A percentile compares a stretch with the other conserved stretches of the same genome.
phyloP scores from a whole-genome alignment of 768 basidiomycete genomes.

The Lyophyllum semitale region DNA sequence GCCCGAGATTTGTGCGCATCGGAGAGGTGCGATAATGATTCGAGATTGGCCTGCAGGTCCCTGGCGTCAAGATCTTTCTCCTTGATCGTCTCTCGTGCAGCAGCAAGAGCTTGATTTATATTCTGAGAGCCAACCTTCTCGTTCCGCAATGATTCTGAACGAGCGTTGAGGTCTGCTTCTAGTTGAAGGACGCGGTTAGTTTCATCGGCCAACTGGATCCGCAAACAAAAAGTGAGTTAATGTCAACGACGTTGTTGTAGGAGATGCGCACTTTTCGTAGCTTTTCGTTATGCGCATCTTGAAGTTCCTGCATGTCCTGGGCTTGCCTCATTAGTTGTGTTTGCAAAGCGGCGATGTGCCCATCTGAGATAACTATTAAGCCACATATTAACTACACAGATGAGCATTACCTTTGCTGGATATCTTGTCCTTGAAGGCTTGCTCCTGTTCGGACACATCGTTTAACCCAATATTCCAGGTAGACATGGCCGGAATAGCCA shows the following conservation, averaged over 20 bases:
- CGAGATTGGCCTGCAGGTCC: conserved; percentile 59
- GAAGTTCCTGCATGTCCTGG: conserved; percentile 43
- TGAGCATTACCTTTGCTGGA: conserved; percentile 49
- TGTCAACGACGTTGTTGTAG: neutral
- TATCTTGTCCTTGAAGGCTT: conserved; percentile 46
- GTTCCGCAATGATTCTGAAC: conserved; percentile 56
- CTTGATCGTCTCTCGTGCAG: conserved; percentile 53
- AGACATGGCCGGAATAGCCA: conserved; percentile 39
- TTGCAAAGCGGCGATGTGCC: conserved; percentile 49
- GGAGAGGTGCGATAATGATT: conserved; percentile 55
- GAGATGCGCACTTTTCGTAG: conserved; percentile 42
- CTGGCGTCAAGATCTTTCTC: conserved; percentile 48
- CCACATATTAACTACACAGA: neutral
- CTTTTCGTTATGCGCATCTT: conserved; percentile 42
- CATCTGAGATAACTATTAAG: conserved; percentile 33
- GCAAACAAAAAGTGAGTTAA: conserved; percentile 10
- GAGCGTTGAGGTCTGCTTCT: conserved; percentile 50
- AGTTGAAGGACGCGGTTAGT: conserved; percentile 55
- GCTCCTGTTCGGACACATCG: conserved; percentile 50
- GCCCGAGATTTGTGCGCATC: conserved; percentile 43
- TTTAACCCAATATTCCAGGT: conserved; percentile 45
- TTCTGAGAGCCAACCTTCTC: conserved; percentile 58
- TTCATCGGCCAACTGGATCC: conserved; percentile 55
- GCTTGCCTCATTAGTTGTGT: conserved; percentile 43
- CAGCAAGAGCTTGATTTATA: conserved; percentile 45